Evolutionary conservation across 768 basidiomycete genomes (phyloP).

Genomic region (Trametes meyenii): DNA sequence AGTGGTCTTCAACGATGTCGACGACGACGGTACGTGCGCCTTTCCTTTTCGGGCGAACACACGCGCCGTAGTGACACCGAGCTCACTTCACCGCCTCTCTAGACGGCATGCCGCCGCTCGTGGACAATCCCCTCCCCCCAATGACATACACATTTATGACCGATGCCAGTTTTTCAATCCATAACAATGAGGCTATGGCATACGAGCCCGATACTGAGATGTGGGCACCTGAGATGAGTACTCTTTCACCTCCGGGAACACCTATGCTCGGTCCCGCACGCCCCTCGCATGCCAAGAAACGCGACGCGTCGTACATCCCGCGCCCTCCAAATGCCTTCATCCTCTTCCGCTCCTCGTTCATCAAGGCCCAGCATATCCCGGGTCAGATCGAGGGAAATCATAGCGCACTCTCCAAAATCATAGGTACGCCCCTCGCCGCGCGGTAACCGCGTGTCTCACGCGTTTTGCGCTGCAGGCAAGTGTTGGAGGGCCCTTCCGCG

Average conservation of each 20-base stretch:
- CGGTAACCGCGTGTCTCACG: conserved; percentile 21
- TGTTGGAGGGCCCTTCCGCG: conserved; percentile 74
- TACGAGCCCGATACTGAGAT: conserved; percentile 36
- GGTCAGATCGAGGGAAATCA: conserved; percentile 81
- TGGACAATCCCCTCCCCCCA: conserved; percentile 54
- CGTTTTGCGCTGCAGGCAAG: conserved; percentile 48
- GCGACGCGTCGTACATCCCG: conserved; percentile 76
- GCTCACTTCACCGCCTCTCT: conserved; percentile 21
- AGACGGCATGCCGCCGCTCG: conserved; percentile 43
- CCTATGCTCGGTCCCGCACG: conserved; percentile 40
- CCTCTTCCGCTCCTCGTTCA: conserved; percentile 80
- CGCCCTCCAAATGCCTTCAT: conserved; percentile 87
- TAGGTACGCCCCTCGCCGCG: conserved; percentile 49
- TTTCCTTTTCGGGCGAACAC: conserved; percentile 23
- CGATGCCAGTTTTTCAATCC: conserved; percentile 59
- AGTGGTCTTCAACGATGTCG: conserved; percentile 29
- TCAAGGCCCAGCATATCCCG: conserved; percentile 71
- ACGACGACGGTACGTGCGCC: conserved; percentile 41
- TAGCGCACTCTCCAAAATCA: conserved; percentile 79
- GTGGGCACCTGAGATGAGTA: conserved; percentile 25
- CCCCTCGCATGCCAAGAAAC: conserved; percentile 58
- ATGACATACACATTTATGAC: conserved; percentile 65
- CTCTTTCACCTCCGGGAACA: conserved; percentile 27
- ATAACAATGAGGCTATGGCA: conserved; percentile 41
- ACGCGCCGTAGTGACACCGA: conserved; percentile 20